A percentile compares a stretch with the other conserved stretches of the same genome.
phyloP scores from a whole-genome alignment of 148 eudicot species.

The Simmondsia chinensis region DNA sequence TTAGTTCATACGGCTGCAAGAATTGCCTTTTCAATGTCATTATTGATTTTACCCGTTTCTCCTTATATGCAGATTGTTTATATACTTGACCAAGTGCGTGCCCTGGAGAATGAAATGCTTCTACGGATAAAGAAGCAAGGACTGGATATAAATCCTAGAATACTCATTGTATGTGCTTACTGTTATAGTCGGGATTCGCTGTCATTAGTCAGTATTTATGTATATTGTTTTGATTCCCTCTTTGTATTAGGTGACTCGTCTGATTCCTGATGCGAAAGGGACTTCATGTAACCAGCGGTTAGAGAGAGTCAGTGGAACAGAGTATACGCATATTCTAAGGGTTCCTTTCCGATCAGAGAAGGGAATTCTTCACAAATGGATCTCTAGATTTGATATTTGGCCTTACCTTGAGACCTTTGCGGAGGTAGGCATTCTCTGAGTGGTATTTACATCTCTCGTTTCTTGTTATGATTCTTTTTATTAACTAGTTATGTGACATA shows the following conservation, averaged over 20 bases:
- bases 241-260: constrained; percentile 58
- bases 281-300: constrained; percentile 91
- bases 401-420: constrained; percentile 85
- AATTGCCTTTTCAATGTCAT: too few relatives aligned
- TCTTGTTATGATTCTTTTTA: too few relatives aligned
- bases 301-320: constrained; percentile 81
- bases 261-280: constrained; percentile 94
- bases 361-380: constrained; percentile 88
- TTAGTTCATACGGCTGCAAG: too few relatives aligned
- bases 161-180: constrained; percentile 86
- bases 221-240: not conserved
- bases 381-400: constrained; percentile 97
- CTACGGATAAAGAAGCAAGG: constrained; percentile 70
- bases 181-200: too few relatives aligned
- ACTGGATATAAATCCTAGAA: constrained; percentile 62
- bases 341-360: constrained; percentile 85
- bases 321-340: constrained; percentile 70
- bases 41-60: not conserved
- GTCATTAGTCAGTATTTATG: not conserved
- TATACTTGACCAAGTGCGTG: constrained; percentile 96
- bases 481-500: too few relatives aligned
- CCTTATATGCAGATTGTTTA: constrained; percentile 63
- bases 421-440: constrained; percentile 49
- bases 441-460: too few relatives aligned
- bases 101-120: constrained; percentile 86